Evolutionary conservation across 352 stramenopile species (phyloP).

Genomic region (Halophytophthora polymorphica): DNA sequence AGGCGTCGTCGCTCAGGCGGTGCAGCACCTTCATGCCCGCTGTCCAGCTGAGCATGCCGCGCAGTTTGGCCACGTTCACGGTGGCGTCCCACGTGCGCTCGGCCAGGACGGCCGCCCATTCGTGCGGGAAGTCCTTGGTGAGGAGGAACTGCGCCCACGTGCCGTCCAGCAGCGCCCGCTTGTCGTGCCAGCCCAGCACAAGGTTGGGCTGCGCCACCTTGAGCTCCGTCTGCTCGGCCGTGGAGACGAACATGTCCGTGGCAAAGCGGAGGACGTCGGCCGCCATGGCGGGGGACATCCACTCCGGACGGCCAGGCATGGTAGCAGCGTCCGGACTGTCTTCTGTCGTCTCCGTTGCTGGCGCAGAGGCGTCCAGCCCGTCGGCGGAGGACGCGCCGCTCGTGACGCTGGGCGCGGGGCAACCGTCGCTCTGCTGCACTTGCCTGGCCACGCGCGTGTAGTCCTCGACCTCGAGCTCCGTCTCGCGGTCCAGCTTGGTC

Average conservation of each 20-base stretch:
- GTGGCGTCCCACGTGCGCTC: constrained; percentile 37
- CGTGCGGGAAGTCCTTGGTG: constrained; percentile 39
- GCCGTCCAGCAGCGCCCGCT: constrained; percentile 28
- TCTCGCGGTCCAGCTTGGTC: constrained; percentile 11
- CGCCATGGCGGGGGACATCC: constrained; percentile 8
- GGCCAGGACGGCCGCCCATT: constrained; percentile 21
- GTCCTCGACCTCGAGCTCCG: constrained; percentile 18
- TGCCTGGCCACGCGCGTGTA: constrained; percentile 4
- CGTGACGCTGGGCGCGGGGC: neutral
- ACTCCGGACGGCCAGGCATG: constrained; percentile 12
- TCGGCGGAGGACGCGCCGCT: neutral
- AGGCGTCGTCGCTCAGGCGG: constrained; percentile 19
- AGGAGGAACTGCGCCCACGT: constrained; percentile 47
- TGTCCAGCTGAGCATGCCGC: constrained; percentile 28
- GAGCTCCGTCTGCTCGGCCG: constrained; percentile 18
- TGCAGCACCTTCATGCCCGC: constrained; percentile 39
- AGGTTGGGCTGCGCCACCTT: constrained; percentile 12
- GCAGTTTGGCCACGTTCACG: constrained; percentile 19
- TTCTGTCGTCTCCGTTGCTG: constrained; percentile 3
- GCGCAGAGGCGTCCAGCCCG: neutral
- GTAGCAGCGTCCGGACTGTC: constrained; percentile 6
- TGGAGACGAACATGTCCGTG: constrained; percentile 22
- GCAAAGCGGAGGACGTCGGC: constrained; percentile 18
- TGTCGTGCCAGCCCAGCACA: constrained; percentile 43
- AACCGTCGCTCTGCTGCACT: neutral